These are phyloP conservation scores for Atalantia buxifolia DNA, from an alignment of 345 rosid genomes.

Conservation along the genomic window DNA sequence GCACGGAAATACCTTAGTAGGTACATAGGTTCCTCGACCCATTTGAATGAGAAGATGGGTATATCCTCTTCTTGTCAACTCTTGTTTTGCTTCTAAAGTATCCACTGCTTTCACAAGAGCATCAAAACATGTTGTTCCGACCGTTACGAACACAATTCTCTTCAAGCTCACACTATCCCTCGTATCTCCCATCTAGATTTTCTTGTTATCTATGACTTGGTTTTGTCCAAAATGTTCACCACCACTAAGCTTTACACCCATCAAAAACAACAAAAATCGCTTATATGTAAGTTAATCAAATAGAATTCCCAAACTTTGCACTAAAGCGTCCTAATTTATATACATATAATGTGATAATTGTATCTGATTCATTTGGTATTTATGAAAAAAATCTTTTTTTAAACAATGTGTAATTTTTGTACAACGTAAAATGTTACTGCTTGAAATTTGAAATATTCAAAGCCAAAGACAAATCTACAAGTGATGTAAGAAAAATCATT, in stretches of 20 bases:
- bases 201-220: neutral
- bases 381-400: too few species aligned
- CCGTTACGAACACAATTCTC: constrained; percentile 78
- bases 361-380: too few species aligned
- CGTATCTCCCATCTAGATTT: constrained; percentile 28
- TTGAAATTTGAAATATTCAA: too few species aligned
- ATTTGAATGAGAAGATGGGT: constrained; percentile 82
- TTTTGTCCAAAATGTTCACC: neutral
- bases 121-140: constrained; percentile 92
- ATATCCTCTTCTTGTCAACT: constrained; percentile 56
- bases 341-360: too few species aligned
- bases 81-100: constrained; percentile 49
- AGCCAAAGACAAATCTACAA: too few species aligned
- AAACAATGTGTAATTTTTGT: too few species aligned
- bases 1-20: constrained; percentile 46
- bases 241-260: neutral
- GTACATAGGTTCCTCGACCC: constrained; percentile 74
- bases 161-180: constrained; percentile 25
- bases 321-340: too few species aligned
- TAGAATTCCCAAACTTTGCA: neutral
- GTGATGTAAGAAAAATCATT: too few species aligned
- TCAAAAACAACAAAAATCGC: neutral
- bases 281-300: neutral
- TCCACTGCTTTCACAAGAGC: constrained; percentile 66
- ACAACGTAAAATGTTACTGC: too few species aligned